Evolutionary conservation across 1,284 basidiomycete genomes (phyloP), one percentile per base, ranked within the genome.

Genomic region (Trametes hirsuta): DNA sequence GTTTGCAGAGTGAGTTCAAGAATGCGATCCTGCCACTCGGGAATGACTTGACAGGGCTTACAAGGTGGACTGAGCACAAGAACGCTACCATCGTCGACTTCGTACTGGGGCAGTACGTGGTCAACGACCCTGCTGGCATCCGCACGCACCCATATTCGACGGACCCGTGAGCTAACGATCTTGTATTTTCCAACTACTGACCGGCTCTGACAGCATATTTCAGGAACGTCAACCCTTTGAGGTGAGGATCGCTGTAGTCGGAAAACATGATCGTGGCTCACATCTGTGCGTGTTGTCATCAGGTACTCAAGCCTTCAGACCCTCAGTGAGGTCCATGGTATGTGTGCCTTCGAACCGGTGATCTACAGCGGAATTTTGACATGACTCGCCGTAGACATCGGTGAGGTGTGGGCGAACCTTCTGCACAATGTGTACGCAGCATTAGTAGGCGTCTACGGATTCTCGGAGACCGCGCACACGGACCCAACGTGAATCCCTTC

Each of bases 351-450:
- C 2, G 2, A 24, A 5, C 10, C 6, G 22, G 4, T 10, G 9
- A 46, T 9, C 40, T 14, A 36, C 35, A 3, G 4, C 10, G 30
- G 30, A 30, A 4, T 4, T 30, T 30, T 30, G 30, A 30, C 11
- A 10, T 14, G 11, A 3, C 18, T 18, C 18, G 6, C 5, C 5
- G 8, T 42, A 79, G 78, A 72, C 44, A 79, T 82, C 53, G 81
- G 81, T 37, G 77, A 83, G 60, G 77, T 82, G 44, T 82, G 81
- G 82, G 82, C 82, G 22, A 83, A 83, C 72, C 76, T 78, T 2
- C 76, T 83, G 11, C 81, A 82, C 76, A 81, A 83, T 62, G 79
- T 84, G 35, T 79, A 81, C 59, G 80, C 81, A 8, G 74, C 18
- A 2, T 79, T 84, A 34, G 80, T 84, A 34, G 64, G 47, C 1